Base-by-base conservation (phyloP, 2,329 filamentous ascomycete species). In the Colletotrichum melonis region DNA sequence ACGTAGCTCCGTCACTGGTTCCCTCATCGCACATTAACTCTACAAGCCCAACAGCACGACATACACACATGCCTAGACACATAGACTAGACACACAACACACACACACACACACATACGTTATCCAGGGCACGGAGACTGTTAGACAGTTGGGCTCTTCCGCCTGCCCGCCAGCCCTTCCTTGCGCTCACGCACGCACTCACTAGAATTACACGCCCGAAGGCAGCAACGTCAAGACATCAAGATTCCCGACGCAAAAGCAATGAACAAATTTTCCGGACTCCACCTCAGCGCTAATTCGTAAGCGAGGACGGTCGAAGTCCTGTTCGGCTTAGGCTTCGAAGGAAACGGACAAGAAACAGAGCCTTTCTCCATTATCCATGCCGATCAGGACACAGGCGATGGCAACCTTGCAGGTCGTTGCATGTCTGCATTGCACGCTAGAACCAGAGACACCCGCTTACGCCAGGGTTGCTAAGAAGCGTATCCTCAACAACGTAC, bases 281-380 rank as follows among this genome's bases (percentile, higher is more conserved):
- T 57, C 35, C 64, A 68, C 56, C 49, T 57, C 30, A 46, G 46
- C 49, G 63, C 63, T 57, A 57, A 19, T 14, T 55, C 24, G 5
- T 38, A 19, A 35, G 28, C 26, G 46, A 55, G 55, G 35, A 30
- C 55, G 32, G n/a, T 30, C 60, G 26, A 69, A 32, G 42, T 7
- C 32, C 62, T 19, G 62, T 66, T 46, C 68, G 68, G 62, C 55
- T 70, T 22, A 55, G 58, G 55, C 19, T 60, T 26, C 42, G 55
- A 66, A 52, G 63, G 54, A 62, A 65, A 65, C 24, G 42, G 16
- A 46, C 42, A 46, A 16, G 42, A 46, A 46, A 46, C 42, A 46
- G 42, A 46, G 19, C 42, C 16, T 46, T 46, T 46, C 42, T 46
- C 42, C 42, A 46, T 46, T n/a, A 46, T n/a, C 42, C 42, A 46